These are phyloP conservation scores for Chrysophaeum taylorii DNA, from an alignment of 352 stramenopile species.

Conservation along the genomic window DNA sequence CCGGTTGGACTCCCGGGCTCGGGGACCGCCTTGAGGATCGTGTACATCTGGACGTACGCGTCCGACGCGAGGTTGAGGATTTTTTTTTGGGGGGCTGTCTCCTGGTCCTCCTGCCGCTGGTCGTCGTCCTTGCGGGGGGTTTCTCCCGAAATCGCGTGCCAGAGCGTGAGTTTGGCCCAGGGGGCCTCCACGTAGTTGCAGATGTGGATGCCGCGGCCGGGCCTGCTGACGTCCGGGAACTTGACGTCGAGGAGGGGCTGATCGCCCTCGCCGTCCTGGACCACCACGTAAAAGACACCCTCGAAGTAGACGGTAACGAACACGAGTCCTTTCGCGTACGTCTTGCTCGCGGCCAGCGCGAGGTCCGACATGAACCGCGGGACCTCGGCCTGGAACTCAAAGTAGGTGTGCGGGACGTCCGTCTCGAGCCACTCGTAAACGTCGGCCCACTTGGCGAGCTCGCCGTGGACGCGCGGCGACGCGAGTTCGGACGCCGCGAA, in stretches of 20 bases:
- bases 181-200: conserved; percentile 32
- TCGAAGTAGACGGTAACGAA: conserved; percentile 53
- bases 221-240: conserved; percentile 74
- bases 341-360: conserved; percentile 41
- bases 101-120: neutral
- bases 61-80: conserved; percentile 34
- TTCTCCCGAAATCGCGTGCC: conserved; percentile 55
- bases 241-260: conserved; percentile 82
- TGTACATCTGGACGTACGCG: conserved; percentile 49
- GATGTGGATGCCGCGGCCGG: conserved; percentile 74
- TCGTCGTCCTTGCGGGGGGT: neutral
- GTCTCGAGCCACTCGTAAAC: conserved; percentile 79
- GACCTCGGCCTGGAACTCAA: conserved; percentile 64
- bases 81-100: conserved; percentile 5
- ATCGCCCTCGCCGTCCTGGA: conserved; percentile 71
- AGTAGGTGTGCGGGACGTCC: conserved; percentile 69
- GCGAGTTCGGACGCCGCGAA: conserved; percentile 45
- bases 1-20: conserved; percentile 6
- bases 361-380: conserved; percentile 29
- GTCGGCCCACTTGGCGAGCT: conserved; percentile 64
- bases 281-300: conserved; percentile 74
- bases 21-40: conserved; percentile 36
- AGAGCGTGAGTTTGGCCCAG: conserved; percentile 77
- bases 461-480: conserved; percentile 63
- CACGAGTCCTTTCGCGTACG: conserved; percentile 40